Conservation (phyloP, 495 filamentous ascomycete genomes). For the Penicillium fimorum region DNA sequence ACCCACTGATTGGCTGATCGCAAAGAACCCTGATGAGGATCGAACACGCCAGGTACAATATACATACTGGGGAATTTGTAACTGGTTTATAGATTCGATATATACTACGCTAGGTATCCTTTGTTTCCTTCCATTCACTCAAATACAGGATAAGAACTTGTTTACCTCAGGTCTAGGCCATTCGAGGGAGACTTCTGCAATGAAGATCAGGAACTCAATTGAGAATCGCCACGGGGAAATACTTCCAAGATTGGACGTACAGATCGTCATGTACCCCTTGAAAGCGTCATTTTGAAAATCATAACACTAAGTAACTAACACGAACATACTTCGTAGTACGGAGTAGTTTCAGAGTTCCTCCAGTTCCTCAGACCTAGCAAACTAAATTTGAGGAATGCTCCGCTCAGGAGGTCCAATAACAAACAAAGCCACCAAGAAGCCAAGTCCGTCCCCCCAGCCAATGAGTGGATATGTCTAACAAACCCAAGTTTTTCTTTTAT, state of each 20-base stretch:
- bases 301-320: not conserved
- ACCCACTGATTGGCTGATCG: not conserved
- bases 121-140: not conserved
- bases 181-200: conserved; percentile 3
- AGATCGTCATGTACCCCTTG: conserved; percentile 12
- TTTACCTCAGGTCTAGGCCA: conserved; percentile 5
- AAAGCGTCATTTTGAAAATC: not conserved
- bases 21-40: not conserved
- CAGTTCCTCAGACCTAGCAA: not conserved
- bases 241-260: not conserved
- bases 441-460: not conserved
- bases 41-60: not conserved
- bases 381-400: conserved; percentile 1
- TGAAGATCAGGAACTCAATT: conserved; percentile 4
- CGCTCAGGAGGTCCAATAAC: conserved; percentile 5
- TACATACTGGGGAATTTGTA: not conserved
- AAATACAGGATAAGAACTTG: conserved; percentile 1
- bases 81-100: not conserved
- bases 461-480: conserved; percentile 7
- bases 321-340: not conserved
- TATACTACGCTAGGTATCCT: not conserved
- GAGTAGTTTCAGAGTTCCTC: not conserved
- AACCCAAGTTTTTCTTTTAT: not conserved
- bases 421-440: not conserved
- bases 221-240: conserved; percentile 6